Base-by-base conservation (phyloP, 73 alveolate genomes). In the Loxodes magnus region DNA sequence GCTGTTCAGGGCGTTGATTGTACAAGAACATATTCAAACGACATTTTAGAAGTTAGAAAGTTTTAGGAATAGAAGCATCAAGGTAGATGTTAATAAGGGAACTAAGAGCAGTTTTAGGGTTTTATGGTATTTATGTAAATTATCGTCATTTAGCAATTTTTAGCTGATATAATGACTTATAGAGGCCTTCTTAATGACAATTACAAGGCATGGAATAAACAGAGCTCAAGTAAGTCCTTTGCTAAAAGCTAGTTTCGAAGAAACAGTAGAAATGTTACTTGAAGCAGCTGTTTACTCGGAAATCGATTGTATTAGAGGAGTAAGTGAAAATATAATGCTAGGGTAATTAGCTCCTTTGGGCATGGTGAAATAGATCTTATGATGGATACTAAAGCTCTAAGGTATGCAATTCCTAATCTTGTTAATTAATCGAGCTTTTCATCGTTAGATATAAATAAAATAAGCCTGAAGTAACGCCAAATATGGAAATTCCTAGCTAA, bases 261-360 rank as follows among this genome's bases (percentile, higher is more conserved):
- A 94, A 74, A 94, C 99, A 7, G 99, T 96, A 2, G 99, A 96
- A 73, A 96, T 96, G 22, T 71, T 96, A 58, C 70, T 91, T 50
- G 98, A 94, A 63, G 99, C 99, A 0, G 98, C 99, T 6, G 87
- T 90, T 17, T 93, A 84, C 74, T 82, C 93, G 14, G 99, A 88
- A 73, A 74, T 51, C 23, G 98, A 94, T 69, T 67, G 59, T 12
- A 68, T 90, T 19, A 84, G 46, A 64, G 98, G 98, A 4, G 82
- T 89, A 3, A 80, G 98, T 19, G 99, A 93, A 77, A 93, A 85
- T 74, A 82, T 93, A 51, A 86, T 93, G 43, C 68, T 92, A 74
- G 99, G 99, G 17, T 84, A 93, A 57, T 74, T 93, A 50, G 94
- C 96, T 0, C 95, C 96, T 68, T 92, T 81, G 69, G 92, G 46